Base-by-base conservation (phyloP, 1,284 basidiomycete genomes). In the Ustilago curta region DNA sequence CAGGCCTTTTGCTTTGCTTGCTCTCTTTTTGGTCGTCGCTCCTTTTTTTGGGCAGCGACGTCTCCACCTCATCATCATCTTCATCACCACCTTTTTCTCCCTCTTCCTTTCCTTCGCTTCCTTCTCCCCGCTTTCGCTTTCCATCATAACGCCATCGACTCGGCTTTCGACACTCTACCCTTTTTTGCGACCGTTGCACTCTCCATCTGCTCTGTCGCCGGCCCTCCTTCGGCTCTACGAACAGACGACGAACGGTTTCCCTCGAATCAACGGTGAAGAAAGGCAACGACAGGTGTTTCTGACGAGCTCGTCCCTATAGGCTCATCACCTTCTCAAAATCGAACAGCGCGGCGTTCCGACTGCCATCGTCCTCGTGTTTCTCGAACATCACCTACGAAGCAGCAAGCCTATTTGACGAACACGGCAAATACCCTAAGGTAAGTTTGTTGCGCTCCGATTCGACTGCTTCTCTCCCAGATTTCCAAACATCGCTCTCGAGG, bases 391-490 rank as follows among this genome's bases (percentile, higher is more conserved):
- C 14, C n/a, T 39, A 14, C 35, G 14, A 40, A 21, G 27, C 25
- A 40, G 39, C 12, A 27, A 37, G 16, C 27, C 35, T 48, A 31
- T 27, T 47, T 4, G 35, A 23, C n/a, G 18, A 29, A 16, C n/a
- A 43, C 43, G 58, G 57, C 58, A 59, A 39, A 27, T 37, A 39
- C 9, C 16, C 23, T 67, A 57, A 67, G 64, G 64, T 67, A 52
- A 60, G 64, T 67, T 4, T 8, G 43, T 32, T 9, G n/a, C 19
- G 19, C 54, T 39, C 25, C 48, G 16, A 23, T 12, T n/a, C 23
- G 11, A 39, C 35, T 9, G 2, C 6, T 23, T 21, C 14, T 14
- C 25, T 29, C 25, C 27, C n/a, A 5, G 8, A 8, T 8, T 23
- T 4, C n/a, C 19, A 50, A 50, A 8, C 48, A 7, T 32, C 48